Percentiles rank a stretch among this genome's conserved stretches.
Conservation (phyloP, 164 flowering plant genomes). For the Magnolia changhungtana region DNA sequence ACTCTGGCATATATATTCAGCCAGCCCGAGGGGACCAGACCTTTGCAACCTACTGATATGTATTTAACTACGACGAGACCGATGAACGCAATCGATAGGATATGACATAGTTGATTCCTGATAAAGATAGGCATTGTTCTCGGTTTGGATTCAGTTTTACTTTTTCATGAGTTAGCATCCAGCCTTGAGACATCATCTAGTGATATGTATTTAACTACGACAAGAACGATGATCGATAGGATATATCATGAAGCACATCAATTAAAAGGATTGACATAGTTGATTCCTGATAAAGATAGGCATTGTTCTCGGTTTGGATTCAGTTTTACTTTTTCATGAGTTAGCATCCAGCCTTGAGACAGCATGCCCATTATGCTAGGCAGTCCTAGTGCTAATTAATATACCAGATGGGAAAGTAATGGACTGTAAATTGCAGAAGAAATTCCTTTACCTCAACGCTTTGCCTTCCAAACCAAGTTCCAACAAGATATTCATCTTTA, state of each 20-base stretch:
- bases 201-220: no score
- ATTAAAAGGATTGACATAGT: not conserved
- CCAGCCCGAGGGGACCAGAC: no score
- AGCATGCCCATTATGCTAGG: no score
- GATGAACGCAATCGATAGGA: no score
- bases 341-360: not conserved
- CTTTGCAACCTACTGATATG: no score
- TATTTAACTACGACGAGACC: no score
- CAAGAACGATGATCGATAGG: no score
- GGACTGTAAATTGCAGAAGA: not conserved
- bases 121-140: not conserved
- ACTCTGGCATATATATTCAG: no score
- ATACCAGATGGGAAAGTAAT: no score
- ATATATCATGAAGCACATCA: not conserved
- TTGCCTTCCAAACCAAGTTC: conserved; percentile 96
- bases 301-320: not conserved
- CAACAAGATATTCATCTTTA: conserved; percentile 79
- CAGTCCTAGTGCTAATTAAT: no score
- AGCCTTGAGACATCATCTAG: not conserved
- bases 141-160: not conserved
- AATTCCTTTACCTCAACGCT: conserved; percentile 64
- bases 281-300: not conserved
- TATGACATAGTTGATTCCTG: not conserved
- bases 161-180: not conserved
- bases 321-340: not conserved